Evolutionary conservation across 225 moss, liverwort and hornwort species (phyloP), one percentile per base, ranked within the genome.

Genomic region (Straminergon stramineum): DNA sequence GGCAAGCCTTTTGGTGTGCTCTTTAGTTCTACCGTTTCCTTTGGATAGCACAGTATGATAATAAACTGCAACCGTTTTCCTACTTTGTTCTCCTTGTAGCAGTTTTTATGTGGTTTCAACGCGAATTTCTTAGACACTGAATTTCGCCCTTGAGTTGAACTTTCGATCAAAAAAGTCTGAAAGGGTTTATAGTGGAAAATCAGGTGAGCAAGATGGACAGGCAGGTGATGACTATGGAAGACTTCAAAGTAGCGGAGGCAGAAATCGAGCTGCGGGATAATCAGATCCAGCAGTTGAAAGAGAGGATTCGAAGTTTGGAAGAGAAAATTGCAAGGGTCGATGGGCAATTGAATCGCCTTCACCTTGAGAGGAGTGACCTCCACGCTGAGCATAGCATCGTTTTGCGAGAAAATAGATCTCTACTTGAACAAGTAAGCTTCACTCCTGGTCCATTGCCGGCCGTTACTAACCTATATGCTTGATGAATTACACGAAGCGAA

Each of bases 181-280:
- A 88, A 73, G 82, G 78, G 83, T 83, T 90, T 91, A 89, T 92
- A 92, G 92, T 92, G 89, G 89, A 91, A 88, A 88, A 88, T 88
- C 87, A 96, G 96, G 94, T 93, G 80, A 92, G 94, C 91, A 95
- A 96, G 92, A 94, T 92, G 28, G 95, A 96, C 85, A 94, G 87
- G 87, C 94, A 95, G 88, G 90, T 95, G 91, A 92, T 91, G 91
- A 92, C 94, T 37, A 84, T 94, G 77, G 93, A 95, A 88, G 91
- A 93, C 83, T 91, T 94, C 32, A 90, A 88, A 86, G 89, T 84
- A 62, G 93, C 96, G 82, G 96, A 96, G 70, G 89, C 91, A 16
- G 96, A 95, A 62, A 91, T 96, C 39, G 91, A 94, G 28, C 84
- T 91, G 84, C 95, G 95, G 28, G 97, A 96, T 88, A 91, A 88